Evolutionary conservation across 371 early-diverging fungal genomes (phyloP), one percentile per base, ranked within the genome.

Genomic region (Apophysomyces trapeziformis): DNA sequence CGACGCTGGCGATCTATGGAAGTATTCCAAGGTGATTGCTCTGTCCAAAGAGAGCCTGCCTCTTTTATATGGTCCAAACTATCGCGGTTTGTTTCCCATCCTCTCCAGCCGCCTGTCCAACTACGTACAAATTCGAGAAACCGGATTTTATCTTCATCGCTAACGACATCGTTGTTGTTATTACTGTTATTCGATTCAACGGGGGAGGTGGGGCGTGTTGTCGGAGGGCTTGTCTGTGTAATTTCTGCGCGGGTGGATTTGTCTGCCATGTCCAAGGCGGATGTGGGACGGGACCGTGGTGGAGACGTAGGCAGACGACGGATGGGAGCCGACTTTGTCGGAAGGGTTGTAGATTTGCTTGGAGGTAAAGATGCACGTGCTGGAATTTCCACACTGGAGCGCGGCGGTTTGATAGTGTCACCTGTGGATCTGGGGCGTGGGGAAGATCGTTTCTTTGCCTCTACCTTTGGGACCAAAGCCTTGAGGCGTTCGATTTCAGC

Each of bases 401-500:
- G 32, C 1, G 14, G 59, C 12, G 45, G 21, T 21, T 38, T 32
- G 18, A 41, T 59, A 14, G 59, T 38, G 26, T 60, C 66, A 60
- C 63, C 68, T 13, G 63, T 68, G 14, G 68, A 68, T 35, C 60
- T 63, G 1, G 64, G 64, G 35, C 63, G 46, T 36, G 61, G 16
- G n/a, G 67, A 37, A 13, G 68, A 13, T 8, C 68, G 67, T 50
- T 72, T 76, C 44, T 73, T 73, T 16, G 41, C 38, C 56, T 70
- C 70, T 11, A 73, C 74, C 60, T 77, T 76, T 18, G 76, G 78
- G 11, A 82, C 79, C 32, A 82, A 54, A 44, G 77, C 73, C 54
- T 81, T 81, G 18, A 81, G 57, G 43, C 78, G 70, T 64, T 81
- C 82, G 32, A 81, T 81, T 63, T 81, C 82, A 38, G 70, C 68